A percentile compares a stretch with the other conserved stretches of the same genome.
Conservation (phyloP, 192 early-diverging fungal species). For the Dissophora globulifera region DNA sequence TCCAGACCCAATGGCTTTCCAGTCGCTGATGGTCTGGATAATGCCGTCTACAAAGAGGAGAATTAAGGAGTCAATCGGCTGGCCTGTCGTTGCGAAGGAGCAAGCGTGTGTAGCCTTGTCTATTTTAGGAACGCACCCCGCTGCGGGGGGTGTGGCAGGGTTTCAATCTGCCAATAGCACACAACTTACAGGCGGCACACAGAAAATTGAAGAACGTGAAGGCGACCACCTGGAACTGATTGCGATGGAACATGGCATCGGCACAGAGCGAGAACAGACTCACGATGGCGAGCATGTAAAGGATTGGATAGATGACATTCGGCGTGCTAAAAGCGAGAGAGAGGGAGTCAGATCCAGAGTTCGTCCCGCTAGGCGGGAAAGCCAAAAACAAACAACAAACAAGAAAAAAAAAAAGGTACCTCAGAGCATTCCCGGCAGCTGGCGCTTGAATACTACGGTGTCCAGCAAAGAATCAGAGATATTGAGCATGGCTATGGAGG, state of each 20-base stretch:
- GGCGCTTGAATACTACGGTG: slow-evolving; percentile 1
- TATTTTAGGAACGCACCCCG: slow-evolving; percentile 14
- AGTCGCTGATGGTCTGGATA: slow-evolving; percentile 40
- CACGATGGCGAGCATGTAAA: slow-evolving; percentile 40
- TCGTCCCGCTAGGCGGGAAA: too few species aligned
- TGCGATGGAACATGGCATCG: slow-evolving; percentile 49
- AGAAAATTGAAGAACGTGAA: slow-evolving; percentile 69
- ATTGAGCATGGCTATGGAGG: too few species aligned
- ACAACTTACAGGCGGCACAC: slow-evolving; percentile 62
- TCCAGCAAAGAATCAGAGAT: not conserved
- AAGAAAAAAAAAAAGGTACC: not conserved
- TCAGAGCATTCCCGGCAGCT: slow-evolving; percentile 2
- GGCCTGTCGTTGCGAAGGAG: too few species aligned
- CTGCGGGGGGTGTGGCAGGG: not conserved
- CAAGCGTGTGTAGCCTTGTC: too few species aligned
- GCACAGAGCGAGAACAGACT: slow-evolving; percentile 42
- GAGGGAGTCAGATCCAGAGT: too few species aligned
- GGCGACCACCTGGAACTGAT: slow-evolving; percentile 55
- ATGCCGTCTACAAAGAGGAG: slow-evolving; percentile 22
- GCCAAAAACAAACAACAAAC: too few species aligned
- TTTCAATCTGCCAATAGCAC: not conserved
- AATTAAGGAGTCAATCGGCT: not conserved
- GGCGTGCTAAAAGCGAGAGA: slow-evolving; percentile 25
- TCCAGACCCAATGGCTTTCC: slow-evolving; percentile 3
- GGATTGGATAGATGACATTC: slow-evolving; percentile 37